These are phyloP conservation scores for Phytophthora rubi DNA, from an alignment of 352 stramenopile species.

Conservation along the genomic window DNA sequence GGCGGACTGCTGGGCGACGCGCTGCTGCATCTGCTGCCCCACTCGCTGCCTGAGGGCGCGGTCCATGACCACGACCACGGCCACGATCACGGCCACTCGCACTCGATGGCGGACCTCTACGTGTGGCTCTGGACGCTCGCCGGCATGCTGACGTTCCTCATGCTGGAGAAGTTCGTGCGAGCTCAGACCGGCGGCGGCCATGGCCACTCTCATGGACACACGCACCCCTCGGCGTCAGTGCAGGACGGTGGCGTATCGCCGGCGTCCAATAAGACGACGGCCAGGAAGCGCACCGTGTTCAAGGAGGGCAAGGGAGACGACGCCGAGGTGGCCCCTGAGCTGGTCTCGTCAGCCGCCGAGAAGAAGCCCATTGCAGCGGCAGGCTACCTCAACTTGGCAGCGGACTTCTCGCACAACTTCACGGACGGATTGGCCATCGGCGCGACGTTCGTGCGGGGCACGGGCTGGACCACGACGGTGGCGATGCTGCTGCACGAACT, in stretches of 20 bases:
- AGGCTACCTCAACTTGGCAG: slow-evolving; percentile 91
- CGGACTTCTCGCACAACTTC: slow-evolving; percentile 94
- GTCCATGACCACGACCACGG: slow-evolving; percentile 47
- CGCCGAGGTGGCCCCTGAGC: slow-evolving; percentile 24
- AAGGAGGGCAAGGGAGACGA: slow-evolving; percentile 40
- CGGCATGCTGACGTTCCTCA: slow-evolving; percentile 76
- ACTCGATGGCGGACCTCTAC: slow-evolving; percentile 66
- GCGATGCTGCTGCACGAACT: slow-evolving; percentile 92
- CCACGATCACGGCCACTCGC: slow-evolving; percentile 58
- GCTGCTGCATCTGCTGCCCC: slow-evolving; percentile 91
- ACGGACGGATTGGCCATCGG: slow-evolving; percentile 94
- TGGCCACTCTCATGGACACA: slow-evolving; percentile 45
- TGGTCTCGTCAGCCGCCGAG: slow-evolving; percentile 11
- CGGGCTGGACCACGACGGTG: slow-evolving; percentile 84
- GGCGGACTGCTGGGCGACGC: slow-evolving; percentile 90
- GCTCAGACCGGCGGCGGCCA: slow-evolving; percentile 56
- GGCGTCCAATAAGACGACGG: slow-evolving; percentile 27
- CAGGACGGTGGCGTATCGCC: slow-evolving; percentile 26
- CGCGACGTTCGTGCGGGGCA: slow-evolving; percentile 85
- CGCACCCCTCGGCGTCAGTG: slow-evolving; percentile 33
- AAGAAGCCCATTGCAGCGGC: slow-evolving; percentile 71
- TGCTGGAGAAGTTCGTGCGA: slow-evolving; percentile 86
- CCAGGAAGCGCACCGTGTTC: slow-evolving; percentile 44
- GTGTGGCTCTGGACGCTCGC: slow-evolving; percentile 83
- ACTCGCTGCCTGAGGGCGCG: slow-evolving; percentile 66